Evolutionary conservation across 495 filamentous ascomycete genomes (phyloP).

Genomic region (Penicillium bovifimosum): DNA sequence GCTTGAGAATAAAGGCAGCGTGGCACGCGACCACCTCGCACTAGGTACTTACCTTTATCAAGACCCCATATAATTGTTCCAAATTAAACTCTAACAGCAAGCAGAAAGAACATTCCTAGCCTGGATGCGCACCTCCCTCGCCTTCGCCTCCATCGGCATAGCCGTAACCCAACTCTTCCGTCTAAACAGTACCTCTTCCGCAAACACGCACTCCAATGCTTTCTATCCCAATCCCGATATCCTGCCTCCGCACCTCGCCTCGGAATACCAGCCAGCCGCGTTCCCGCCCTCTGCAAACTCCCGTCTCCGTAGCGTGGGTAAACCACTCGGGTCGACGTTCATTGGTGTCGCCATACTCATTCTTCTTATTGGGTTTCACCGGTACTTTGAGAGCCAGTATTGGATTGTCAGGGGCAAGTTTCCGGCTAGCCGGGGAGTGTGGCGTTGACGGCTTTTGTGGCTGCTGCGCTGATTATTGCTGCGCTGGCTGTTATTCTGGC

Average conservation of each 20-base stretch:
- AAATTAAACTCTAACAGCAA: not conserved
- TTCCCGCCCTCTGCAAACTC: constrained; percentile 11
- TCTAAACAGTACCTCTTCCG: constrained; percentile 59
- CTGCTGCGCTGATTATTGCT: constrained; percentile 64
- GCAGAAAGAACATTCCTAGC: constrained; percentile 94
- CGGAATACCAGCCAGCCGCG: constrained; percentile 7
- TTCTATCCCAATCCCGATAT: not conserved
- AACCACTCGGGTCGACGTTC: constrained; percentile 91
- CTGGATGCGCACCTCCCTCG: constrained; percentile 91
- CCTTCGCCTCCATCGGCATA: constrained; percentile 94
- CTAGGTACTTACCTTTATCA: constrained; percentile 54
- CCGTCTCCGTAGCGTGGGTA: constrained; percentile 73
- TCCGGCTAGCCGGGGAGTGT: constrained; percentile 83
- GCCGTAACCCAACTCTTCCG: constrained; percentile 95
- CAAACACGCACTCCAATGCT: constrained; percentile 1
- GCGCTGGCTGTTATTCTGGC: constrained; percentile 66
- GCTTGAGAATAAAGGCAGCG: constrained; percentile 93
- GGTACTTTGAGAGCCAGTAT: constrained; percentile 62
- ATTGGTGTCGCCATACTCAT: constrained; percentile 81
- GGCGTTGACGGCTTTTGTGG: constrained; percentile 65
- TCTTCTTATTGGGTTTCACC: constrained; percentile 73
- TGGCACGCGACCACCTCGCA: constrained; percentile 90
- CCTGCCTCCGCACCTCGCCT: too few relatives aligned
- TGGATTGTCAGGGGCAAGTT: constrained; percentile 95
- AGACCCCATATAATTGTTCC: not conserved